Conservation (phyloP, 129 eudicot genomes). For the Lactuca sativa region DNA sequence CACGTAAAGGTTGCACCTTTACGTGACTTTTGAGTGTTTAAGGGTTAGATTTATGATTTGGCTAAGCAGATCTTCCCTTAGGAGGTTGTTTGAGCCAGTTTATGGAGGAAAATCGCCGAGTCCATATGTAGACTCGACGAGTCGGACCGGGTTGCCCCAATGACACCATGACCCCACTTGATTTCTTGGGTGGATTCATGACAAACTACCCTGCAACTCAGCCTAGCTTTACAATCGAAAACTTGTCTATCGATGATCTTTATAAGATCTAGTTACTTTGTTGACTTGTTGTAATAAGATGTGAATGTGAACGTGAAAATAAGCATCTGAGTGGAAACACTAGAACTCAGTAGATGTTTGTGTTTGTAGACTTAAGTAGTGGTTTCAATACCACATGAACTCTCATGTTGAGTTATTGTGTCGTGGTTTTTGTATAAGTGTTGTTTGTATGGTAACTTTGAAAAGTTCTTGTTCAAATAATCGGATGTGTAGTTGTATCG, state of each 20-base stretch:
- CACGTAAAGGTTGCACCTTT: too few relatives aligned
- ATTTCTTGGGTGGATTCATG: constrained; percentile 59
- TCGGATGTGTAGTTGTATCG: constrained; percentile 16
- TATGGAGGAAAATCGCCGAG: too few relatives aligned
- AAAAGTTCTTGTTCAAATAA: constrained; percentile 6
- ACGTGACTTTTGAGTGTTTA: too few relatives aligned
- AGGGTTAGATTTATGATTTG: too few relatives aligned
- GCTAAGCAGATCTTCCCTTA: too few relatives aligned
- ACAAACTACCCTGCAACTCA: constrained; percentile 48
- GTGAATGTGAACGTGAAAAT: constrained; percentile 31
- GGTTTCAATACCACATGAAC: constrained; percentile 31
- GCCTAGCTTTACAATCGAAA: constrained; percentile 54
- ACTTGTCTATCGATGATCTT: constrained; percentile 55
- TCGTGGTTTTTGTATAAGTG: constrained; percentile 27
- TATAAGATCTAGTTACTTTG: constrained; percentile 37
- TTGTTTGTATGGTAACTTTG: constrained; percentile 1
- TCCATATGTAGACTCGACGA: too few relatives aligned
- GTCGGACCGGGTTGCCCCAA: constrained; percentile 55
- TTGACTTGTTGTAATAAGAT: constrained; percentile 33
- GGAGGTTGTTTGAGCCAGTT: too few relatives aligned
- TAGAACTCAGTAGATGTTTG: constrained; percentile 30
- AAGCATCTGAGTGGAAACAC: constrained; percentile 37
- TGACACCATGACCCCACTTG: constrained; percentile 50
- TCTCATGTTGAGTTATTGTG: constrained; percentile 28
- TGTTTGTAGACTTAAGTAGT: constrained; percentile 27